phyloP scores from a whole-genome alignment of 202 grass and related monocot species.

The Panicum hallii region DNA sequence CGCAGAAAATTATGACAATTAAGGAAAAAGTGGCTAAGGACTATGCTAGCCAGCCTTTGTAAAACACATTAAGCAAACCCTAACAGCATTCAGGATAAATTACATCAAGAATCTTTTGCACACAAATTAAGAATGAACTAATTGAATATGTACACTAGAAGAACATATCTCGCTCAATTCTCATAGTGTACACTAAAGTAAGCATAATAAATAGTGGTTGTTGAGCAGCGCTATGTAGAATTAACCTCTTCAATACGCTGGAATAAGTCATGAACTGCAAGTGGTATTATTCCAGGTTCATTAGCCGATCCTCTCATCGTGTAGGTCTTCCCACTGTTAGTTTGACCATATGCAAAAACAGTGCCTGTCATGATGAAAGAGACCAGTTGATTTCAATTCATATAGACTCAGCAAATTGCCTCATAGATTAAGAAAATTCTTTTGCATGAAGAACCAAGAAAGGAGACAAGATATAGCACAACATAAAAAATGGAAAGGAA shows the following conservation, averaged over 20 bases:
- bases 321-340: constrained; percentile 94
- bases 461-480: neutral
- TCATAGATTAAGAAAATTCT: neutral
- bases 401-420: neutral
- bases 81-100: constrained; percentile 7
- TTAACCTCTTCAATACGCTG: constrained; percentile 68
- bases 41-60: constrained; percentile 6
- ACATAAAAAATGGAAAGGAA: neutral
- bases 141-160: constrained; percentile 17
- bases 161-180: neutral
- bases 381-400: constrained; percentile 2
- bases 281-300: constrained; percentile 90
- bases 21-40: neutral
- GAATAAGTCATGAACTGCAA: constrained; percentile 80
- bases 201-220: constrained; percentile 19
- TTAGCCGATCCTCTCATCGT: constrained; percentile 87
- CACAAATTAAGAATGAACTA: constrained; percentile 25
- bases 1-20: constrained; percentile 11
- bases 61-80: constrained; percentile 11
- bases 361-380: constrained; percentile 61
- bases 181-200: constrained; percentile 5
- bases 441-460: neutral
- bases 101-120: constrained; percentile 21
- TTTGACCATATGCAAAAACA: constrained; percentile 99
- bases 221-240: neutral